Evolutionary conservation across 75 land plant species (phyloP).

Genomic region (Gnetum montanum): DNA sequence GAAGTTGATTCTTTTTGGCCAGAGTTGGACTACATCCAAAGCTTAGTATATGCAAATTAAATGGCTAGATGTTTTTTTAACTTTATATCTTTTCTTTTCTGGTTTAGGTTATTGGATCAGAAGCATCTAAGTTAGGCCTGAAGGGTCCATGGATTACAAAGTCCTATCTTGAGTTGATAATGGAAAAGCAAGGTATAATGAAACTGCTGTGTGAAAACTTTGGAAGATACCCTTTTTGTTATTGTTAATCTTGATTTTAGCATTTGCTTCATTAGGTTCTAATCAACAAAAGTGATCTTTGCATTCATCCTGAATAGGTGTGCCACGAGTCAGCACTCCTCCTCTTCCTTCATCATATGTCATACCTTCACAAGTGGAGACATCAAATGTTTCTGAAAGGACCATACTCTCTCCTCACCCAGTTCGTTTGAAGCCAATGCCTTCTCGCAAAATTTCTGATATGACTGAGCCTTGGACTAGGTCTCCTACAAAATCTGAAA

Average conservation of each 20-base stretch:
- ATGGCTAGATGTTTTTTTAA: no score
- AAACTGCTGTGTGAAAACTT: no score
- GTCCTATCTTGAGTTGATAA: constrained; percentile 92
- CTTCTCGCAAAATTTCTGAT: constrained; percentile 43
- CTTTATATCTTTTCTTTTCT: no score
- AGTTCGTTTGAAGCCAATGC: constrained; percentile 41
- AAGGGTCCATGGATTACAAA: constrained; percentile 94
- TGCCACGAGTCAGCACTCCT: constrained; percentile 92
- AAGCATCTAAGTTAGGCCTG: constrained; percentile 62
- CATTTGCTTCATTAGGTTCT: no score
- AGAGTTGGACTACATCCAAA: no score
- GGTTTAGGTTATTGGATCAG: constrained; percentile 64
- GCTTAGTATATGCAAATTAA: no score
- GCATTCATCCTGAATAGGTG: constrained; percentile 58
- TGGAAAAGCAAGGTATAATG: constrained; percentile 79
- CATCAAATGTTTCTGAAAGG: constrained; percentile 37
- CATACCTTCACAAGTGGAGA: constrained; percentile 9
- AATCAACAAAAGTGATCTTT: no score
- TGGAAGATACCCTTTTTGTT: no score
- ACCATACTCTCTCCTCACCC: constrained; percentile 67
- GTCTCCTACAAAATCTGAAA: constrained; percentile 91
- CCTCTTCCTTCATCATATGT: constrained; percentile 48
- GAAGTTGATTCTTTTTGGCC: no score
- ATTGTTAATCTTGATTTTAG: background rate
- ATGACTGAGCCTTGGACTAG: constrained; percentile 96